Evolutionary conservation across 1,284 basidiomycete genomes (phyloP).

Genomic region (Phlebopus sp.): DNA sequence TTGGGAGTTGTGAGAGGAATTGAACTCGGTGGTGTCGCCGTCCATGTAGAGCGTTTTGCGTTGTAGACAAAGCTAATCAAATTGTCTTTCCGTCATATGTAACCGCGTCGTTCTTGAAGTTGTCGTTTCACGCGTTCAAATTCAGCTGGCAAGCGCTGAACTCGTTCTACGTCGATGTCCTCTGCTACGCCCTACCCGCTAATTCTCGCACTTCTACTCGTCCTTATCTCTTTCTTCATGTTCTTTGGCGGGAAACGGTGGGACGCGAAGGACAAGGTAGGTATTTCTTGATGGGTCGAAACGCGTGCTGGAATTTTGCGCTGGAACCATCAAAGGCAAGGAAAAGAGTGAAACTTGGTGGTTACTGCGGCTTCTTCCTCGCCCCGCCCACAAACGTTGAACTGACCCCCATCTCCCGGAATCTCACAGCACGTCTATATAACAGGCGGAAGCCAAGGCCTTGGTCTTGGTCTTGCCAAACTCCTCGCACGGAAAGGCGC

Average conservation of each 20-base stretch:
- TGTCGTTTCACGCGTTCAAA: too few relatives aligned
- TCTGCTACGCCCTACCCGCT: too few relatives aligned
- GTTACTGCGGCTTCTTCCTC: too few relatives aligned
- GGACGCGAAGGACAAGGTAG: conserved; percentile 31
- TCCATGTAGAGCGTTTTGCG: conserved; percentile 61
- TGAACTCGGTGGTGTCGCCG: conserved; percentile 49
- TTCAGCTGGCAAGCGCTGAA: too few relatives aligned
- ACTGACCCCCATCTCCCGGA: not conserved
- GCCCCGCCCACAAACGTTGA: too few relatives aligned
- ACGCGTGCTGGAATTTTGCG: not conserved
- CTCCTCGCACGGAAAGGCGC: conserved; percentile 61
- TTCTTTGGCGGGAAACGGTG: conserved; percentile 29
- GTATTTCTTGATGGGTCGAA: not conserved
- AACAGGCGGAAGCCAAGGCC: conserved; percentile 44
- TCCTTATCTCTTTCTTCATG: conserved; percentile 18
- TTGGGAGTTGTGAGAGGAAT: conserved; percentile 38
- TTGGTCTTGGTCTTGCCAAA: conserved; percentile 65
- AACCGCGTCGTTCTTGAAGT: too few relatives aligned
- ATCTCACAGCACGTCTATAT: conserved; percentile 28
- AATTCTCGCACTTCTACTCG: conserved; percentile 14
- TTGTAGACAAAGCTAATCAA: too few relatives aligned
- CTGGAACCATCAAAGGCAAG: too few relatives aligned
- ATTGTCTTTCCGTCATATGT: too few relatives aligned
- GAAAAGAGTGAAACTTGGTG: too few relatives aligned
- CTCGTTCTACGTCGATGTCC: too few relatives aligned